Base-by-base conservation (phyloP, 345 rosid species). In the Jatropha curcas region DNA sequence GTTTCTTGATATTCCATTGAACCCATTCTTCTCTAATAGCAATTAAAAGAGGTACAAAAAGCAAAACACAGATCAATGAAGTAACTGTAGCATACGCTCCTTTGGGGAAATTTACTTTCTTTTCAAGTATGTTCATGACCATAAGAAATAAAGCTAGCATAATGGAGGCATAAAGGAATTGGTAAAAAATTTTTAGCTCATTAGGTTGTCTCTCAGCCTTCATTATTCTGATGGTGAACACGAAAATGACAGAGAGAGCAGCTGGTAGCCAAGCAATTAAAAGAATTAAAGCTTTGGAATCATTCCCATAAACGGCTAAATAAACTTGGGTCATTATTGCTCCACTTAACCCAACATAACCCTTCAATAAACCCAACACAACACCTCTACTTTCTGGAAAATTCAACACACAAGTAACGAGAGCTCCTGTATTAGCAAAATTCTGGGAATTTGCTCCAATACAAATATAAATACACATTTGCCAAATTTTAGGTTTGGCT, bases 251-350 rank as follows among this genome's bases (percentile, higher is more conserved):
- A 5, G 96, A 91, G 7, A 91, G 61, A 22, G 89, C 94, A 53
- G 96, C 90, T 1, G 98, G 97, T 14, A 94, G 82, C 97, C 98
- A 94, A 0, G 82, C 96, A 58, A 90, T 87, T 58, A 91, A 87
- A 22, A 93, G 82, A 72, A 93, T 88, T 43, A 93, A 76, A 67
- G 97, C 85, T 63, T 87, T 88, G 0, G 97, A 86, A 61, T 91
- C 97, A 41, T 81, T 77, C 10, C 96, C 98, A 57, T 93, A 93
- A 8, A 91, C 79, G 12, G 98, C 97, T 56, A 89, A 71, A 79
- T 93, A 91, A 70, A 93, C 70, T 66, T 91, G 98, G 0, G 98
- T 93, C 79, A 90, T 71, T 24, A 93, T 82, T 13, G 97, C 98
- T 5, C 97, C 98, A 73, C 98, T 91, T 22, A 93, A 68, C 19